Percentiles rank a stretch among this genome's conserved stretches.
These are phyloP conservation scores for Mallotus repandus DNA, from an alignment of 441 rosid genomes.

Conservation along the genomic window DNA sequence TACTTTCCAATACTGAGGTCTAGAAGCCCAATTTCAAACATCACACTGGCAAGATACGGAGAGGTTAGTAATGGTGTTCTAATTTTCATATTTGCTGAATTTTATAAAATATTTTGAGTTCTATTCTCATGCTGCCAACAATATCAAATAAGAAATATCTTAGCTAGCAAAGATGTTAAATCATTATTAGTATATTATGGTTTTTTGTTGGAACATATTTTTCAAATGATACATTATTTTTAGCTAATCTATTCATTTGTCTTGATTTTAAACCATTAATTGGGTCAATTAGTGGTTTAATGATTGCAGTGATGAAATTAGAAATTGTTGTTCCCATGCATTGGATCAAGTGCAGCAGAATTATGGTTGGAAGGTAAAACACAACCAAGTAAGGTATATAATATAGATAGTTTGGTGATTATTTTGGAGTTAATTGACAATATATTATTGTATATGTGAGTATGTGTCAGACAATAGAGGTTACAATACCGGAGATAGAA, in stretches of 20 bases:
- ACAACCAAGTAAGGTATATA: too few relatives aligned
- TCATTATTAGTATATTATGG: too few relatives aligned
- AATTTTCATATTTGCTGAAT: too few relatives aligned
- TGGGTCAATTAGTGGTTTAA: slow-evolving; percentile 62
- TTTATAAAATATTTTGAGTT: background rate
- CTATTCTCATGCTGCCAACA: too few relatives aligned
- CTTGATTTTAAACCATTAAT: slow-evolving; percentile 29
- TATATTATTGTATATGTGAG: too few relatives aligned
- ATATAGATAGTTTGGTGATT: too few relatives aligned
- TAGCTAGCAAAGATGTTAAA: too few relatives aligned
- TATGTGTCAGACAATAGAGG: slow-evolving; percentile 48
- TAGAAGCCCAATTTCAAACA: slow-evolving; percentile 27
- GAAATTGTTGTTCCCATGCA: slow-evolving; percentile 52
- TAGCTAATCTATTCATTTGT: too few relatives aligned
- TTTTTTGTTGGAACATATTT: too few relatives aligned
- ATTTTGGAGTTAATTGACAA: too few relatives aligned
- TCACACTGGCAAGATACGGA: slow-evolving; percentile 56
- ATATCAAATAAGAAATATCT: too few relatives aligned
- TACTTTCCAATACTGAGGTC: slow-evolving; percentile 51
- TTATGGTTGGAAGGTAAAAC: slow-evolving; percentile 60
- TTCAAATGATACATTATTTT: too few relatives aligned
- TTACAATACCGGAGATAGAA: slow-evolving; percentile 73
- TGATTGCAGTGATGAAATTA: slow-evolving; percentile 56
- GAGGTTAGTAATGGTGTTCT: slow-evolving; percentile 38
- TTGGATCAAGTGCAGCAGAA: slow-evolving; percentile 36